Conservation (phyloP, 1,284 basidiomycete species). For the Veloporphyrellus conicus region DNA sequence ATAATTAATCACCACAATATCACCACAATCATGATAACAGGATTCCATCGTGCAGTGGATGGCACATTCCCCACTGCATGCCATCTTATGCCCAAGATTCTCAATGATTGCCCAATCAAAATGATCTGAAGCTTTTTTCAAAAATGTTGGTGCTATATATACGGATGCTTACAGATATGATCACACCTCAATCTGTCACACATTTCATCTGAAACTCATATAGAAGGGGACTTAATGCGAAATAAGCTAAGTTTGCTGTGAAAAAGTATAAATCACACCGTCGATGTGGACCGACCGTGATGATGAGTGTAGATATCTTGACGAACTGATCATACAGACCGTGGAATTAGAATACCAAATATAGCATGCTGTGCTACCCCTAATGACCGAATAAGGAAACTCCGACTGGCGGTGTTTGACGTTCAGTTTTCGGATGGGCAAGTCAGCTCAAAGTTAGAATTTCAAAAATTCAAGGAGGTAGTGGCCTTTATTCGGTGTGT, state of each 20-base stretch:
- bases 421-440: background rate
- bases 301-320: background rate
- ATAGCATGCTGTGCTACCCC: background rate
- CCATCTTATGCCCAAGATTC: background rate
- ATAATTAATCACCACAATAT: background rate
- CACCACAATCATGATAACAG: too few relatives aligned
- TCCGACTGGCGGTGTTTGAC: background rate
- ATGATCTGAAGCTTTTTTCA: background rate
- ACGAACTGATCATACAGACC: background rate
- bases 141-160: background rate
- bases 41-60: background rate
- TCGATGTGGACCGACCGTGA: background rate
- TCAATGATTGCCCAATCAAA: background rate
- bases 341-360: background rate
- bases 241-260: background rate
- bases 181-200: background rate
- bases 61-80: background rate
- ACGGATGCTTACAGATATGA: constrained; percentile 2
- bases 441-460: background rate
- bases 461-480: background rate
- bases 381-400: background rate
- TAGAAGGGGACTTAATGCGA: background rate
- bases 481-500: too few relatives aligned
- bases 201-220: background rate
- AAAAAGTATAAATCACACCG: background rate